Percentiles rank a stretch among this genome's conserved stretches.
Conservation (phyloP, 768 basidiomycete genomes). For the Trametes cinnabarina region DNA sequence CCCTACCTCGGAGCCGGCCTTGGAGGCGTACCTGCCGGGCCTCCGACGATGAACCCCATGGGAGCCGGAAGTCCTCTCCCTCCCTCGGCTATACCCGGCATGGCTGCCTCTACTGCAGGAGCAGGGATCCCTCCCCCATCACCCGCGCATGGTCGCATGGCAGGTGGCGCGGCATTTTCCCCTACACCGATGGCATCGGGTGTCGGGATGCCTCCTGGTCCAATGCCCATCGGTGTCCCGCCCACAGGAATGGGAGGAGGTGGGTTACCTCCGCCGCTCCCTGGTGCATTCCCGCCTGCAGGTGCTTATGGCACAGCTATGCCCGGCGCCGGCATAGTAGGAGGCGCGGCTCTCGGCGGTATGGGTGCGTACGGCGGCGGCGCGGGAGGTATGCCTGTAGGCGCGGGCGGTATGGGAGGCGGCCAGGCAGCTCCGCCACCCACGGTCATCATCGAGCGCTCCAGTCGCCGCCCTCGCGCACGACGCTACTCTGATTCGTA, state of each 20-base stretch:
- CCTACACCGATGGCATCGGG: not conserved
- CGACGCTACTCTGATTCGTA: slow-evolving; percentile 8
- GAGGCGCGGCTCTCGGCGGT: not conserved
- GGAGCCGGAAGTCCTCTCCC: not conserved
- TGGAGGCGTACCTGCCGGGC: not conserved
- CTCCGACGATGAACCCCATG: not conserved
- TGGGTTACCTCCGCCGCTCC: not conserved
- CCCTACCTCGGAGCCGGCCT: slow-evolving; percentile 2
- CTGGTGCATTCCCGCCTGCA: not conserved
- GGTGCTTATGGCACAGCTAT: not conserved
- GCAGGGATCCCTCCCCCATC: not conserved
- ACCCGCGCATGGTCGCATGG: not conserved
- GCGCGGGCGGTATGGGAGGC: not conserved
- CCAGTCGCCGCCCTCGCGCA: not conserved
- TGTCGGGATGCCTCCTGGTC: not conserved
- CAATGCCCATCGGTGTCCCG: not conserved
- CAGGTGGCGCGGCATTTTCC: not conserved
- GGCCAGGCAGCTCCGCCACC: slow-evolving; percentile 13
- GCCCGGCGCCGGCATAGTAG: not conserved
- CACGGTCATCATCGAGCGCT: slow-evolving; percentile 21
- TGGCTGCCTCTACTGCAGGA: not conserved
- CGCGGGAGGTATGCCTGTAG: not conserved
- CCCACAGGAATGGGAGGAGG: not conserved
- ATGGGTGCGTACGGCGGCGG: not conserved
- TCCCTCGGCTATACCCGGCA: not conserved